phyloP scores from a whole-genome alignment of 1,284 basidiomycete species.

The Cerrena zonata region DNA sequence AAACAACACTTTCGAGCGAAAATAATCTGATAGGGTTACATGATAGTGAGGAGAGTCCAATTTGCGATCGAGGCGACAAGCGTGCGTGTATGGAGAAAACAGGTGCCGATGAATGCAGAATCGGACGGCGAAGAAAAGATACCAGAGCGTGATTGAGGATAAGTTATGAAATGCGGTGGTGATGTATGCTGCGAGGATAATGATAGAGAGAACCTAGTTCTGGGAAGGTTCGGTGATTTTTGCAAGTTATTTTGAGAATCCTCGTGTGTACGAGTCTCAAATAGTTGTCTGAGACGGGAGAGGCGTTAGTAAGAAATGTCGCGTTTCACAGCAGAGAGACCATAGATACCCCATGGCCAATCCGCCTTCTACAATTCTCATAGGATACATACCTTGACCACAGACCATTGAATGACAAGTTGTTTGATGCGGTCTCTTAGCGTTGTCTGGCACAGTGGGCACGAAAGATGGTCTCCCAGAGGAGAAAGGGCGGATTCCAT shows the following conservation, averaged over 20 bases:
- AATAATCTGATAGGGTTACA: too few relatives aligned
- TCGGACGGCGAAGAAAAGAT: too few relatives aligned
- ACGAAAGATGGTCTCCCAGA: slow-evolving; percentile 29
- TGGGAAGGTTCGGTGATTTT: background rate
- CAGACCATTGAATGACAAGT: slow-evolving; percentile 69
- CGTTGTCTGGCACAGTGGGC: slow-evolving; percentile 50
- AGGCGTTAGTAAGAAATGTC: background rate
- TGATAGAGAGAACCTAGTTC: background rate
- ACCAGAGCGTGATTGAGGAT: slow-evolving; percentile 2
- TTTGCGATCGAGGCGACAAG: background rate
- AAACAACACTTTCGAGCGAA: too few relatives aligned
- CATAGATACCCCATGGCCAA: background rate
- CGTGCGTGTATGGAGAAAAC: background rate
- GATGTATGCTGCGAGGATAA: slow-evolving; percentile 2
- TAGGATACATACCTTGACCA: slow-evolving; percentile 52
- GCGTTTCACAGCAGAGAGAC: background rate
- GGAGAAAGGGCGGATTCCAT: slow-evolving; percentile 33
- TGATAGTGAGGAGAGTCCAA: background rate
- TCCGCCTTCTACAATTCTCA: background rate
- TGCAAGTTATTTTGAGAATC: background rate
- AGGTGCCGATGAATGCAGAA: background rate
- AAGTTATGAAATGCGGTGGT: background rate
- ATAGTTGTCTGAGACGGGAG: slow-evolving; percentile 3
- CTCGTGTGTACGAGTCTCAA: background rate
- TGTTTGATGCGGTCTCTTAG: slow-evolving; percentile 63